These are phyloP conservation scores for Cercospora sp. DNA, from an alignment of 2,329 filamentous ascomycete species.

Conservation along the genomic window DNA sequence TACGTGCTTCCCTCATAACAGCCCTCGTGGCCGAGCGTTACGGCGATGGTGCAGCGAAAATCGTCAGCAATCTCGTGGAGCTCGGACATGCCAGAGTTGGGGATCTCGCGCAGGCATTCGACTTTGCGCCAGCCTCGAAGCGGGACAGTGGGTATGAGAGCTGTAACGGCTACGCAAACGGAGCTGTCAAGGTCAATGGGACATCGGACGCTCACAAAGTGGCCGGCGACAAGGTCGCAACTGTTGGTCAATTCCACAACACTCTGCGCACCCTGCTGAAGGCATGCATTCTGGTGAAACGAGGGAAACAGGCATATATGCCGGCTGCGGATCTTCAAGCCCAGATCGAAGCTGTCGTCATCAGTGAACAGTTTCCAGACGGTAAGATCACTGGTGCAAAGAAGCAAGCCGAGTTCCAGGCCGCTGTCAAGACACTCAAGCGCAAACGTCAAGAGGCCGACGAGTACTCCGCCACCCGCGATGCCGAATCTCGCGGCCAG, in stretches of 20 bases:
- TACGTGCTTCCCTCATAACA: constrained; percentile 78
- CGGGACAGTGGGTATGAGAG: constrained; percentile 34
- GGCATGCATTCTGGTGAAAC: constrained; percentile 67
- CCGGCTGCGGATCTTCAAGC: constrained; percentile 57
- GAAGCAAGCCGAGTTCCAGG: constrained; percentile 63
- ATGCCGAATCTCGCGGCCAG: constrained; percentile 30
- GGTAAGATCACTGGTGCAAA: constrained; percentile 62
- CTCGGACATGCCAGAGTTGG: constrained; percentile 74
- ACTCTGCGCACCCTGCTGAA: constrained; percentile 56
- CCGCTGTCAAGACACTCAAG: constrained; percentile 58
- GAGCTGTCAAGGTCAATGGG: constrained; percentile 22
- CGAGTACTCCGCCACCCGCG: constrained; percentile 35
- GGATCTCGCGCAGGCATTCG: constrained; percentile 67
- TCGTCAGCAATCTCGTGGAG: constrained; percentile 73
- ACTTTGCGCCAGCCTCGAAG: constrained; percentile 37
- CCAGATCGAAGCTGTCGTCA: constrained; percentile 66
- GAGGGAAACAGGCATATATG: constrained; percentile 52
- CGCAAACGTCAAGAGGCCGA: constrained; percentile 51
- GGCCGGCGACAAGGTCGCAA: constrained; percentile 35
- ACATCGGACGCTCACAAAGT: constrained; percentile 21
- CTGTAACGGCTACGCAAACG: constrained; percentile 28
- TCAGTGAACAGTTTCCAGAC: constrained; percentile 54
- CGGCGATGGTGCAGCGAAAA: constrained; percentile 69
- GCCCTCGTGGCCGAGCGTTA: constrained; percentile 72
- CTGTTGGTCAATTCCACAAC: constrained; percentile 44